Percentiles rank a stretch among this genome's conserved stretches.
phyloP scores from a whole-genome alignment of 164 flowering plant genomes.

The Hamamelis virginiana region DNA sequence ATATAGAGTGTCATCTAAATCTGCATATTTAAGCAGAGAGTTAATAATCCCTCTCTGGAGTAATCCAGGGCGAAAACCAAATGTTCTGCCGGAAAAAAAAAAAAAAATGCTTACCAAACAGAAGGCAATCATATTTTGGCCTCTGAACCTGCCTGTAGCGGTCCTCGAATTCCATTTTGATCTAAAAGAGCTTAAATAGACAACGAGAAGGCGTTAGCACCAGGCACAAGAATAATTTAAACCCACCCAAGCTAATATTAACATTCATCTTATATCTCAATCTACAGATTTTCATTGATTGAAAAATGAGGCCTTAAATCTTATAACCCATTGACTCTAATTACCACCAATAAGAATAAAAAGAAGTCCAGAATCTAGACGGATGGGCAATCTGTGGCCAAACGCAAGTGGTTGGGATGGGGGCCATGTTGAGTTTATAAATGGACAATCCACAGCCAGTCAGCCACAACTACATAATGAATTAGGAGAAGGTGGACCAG shows the following conservation, averaged over 20 bases:
- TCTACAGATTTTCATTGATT: constrained; percentile 10
- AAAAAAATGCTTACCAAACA: constrained; percentile 41
- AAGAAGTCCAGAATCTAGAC: not conserved
- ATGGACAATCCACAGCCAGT: constrained; percentile 21
- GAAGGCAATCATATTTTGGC: constrained; percentile 50
- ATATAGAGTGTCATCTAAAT: constrained; percentile 68
- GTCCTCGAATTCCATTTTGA: constrained; percentile 45
- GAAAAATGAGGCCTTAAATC: not conserved
- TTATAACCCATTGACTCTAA: constrained; percentile 11
- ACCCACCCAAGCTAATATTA: constrained; percentile 4
- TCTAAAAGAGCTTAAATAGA: constrained; percentile 15
- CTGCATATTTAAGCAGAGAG: constrained; percentile 25
- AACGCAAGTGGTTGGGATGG: constrained; percentile 9
- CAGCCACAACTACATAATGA: constrained; percentile 8
- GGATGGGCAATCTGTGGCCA: constrained; percentile 6
- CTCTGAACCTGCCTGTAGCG: constrained; percentile 38
- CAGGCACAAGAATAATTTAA: not conserved
- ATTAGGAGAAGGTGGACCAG: not conserved
- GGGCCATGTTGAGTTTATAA: constrained; percentile 11
- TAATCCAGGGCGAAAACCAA: not conserved
- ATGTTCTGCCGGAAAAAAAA: too few relatives aligned
- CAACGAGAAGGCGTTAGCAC: constrained; percentile 11
- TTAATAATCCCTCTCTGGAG: not conserved
- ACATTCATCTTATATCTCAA: constrained; percentile 7
- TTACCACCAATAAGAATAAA: constrained; percentile 8